These are phyloP conservation scores for Suillus clintonianus DNA, from an alignment of 768 basidiomycete species.

Conservation along the genomic window DNA sequence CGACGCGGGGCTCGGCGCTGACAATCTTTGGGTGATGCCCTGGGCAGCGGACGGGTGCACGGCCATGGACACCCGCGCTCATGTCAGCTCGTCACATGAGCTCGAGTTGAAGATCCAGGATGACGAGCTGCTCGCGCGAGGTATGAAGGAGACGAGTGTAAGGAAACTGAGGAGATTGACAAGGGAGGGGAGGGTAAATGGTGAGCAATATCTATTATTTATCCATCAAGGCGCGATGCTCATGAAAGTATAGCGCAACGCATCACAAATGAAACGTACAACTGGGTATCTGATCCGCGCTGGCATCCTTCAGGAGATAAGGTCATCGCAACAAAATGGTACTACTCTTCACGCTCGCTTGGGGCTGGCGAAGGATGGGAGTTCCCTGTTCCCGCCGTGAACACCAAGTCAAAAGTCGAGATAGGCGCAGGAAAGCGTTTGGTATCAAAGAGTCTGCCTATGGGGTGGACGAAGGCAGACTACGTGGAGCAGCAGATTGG, in stretches of 20 bases:
- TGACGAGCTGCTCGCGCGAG: constrained; percentile 47
- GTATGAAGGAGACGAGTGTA: constrained; percentile 51
- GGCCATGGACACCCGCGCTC: constrained; percentile 53
- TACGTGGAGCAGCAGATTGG: constrained; percentile 76
- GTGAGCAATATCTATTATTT: constrained; percentile 28
- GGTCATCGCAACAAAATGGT: constrained; percentile 79
- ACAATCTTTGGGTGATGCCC: constrained; percentile 72
- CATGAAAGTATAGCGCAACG: constrained; percentile 33
- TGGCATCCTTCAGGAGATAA: constrained; percentile 68
- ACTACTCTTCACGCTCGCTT: constrained; percentile 61
- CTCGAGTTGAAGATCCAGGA: constrained; percentile 42
- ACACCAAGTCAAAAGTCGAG: constrained; percentile 22
- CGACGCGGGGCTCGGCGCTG: constrained; percentile 70
- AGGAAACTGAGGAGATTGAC: constrained; percentile 50
- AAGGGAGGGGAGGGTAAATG: constrained; percentile 55
- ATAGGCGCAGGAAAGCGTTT: constrained; percentile 51
- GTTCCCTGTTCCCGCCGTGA: constrained; percentile 47
- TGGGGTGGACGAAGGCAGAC: constrained; percentile 58
- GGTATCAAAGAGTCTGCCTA: constrained; percentile 56
- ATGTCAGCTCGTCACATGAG: constrained; percentile 31
- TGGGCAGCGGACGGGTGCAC: constrained; percentile 61
- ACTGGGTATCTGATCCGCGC: constrained; percentile 68
- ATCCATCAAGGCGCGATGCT: constrained; percentile 2
- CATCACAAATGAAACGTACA: constrained; percentile 75
- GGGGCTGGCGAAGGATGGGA: constrained; percentile 78